Conservation (phyloP, 75 land plant species). For the Gnetum montanum region DNA sequence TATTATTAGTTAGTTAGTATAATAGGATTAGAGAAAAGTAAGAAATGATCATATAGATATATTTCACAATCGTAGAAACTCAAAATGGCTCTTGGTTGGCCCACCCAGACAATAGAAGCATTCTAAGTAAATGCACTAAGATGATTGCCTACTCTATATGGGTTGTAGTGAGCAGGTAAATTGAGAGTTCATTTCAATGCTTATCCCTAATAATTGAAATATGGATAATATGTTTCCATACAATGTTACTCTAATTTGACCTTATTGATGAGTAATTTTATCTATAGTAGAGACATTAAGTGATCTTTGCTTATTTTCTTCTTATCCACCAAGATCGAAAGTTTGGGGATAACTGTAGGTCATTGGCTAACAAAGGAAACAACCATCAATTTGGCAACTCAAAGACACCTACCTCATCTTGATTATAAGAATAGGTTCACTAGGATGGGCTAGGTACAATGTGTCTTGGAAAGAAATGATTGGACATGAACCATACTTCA, state of each 20-base stretch:
- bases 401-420: slow-evolving; percentile 14
- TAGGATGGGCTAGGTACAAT: no score
- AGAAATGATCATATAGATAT: no score
- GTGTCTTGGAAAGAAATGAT: neutral
- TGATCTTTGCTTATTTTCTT: slow-evolving; percentile 10
- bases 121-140: neutral
- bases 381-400: neutral
- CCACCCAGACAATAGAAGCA: neutral
- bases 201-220: neutral
- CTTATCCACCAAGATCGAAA: slow-evolving; percentile 13
- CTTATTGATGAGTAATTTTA: neutral
- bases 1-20: no score
- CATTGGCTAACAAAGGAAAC: neutral
- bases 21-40: no score
- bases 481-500: no score
- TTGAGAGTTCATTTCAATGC: neutral
- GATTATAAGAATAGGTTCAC: slow-evolving; percentile 11
- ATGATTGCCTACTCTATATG: neutral
- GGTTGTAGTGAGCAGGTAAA: neutral
- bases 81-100: slow-evolving; percentile 4
- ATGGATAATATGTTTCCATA: neutral
- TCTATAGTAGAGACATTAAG: neutral
- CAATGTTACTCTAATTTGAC: slow-evolving; percentile 6
- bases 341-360: slow-evolving; percentile 10
- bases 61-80: no score